Evolutionary conservation across 2,329 filamentous ascomycete genomes (phyloP).

Genomic region (Didymella lethalis): DNA sequence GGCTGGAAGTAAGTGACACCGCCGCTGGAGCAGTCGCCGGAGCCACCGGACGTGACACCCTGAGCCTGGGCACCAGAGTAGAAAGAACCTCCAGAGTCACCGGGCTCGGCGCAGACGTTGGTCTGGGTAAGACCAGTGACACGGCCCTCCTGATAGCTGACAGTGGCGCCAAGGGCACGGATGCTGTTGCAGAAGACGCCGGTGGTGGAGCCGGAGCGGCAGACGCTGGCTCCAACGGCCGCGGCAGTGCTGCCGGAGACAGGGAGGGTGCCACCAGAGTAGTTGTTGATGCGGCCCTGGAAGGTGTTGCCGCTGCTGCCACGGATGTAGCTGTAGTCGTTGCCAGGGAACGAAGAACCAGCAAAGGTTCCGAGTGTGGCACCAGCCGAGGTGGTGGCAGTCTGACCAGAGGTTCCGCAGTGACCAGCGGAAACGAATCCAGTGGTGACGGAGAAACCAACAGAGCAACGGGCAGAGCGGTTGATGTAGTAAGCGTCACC

Average conservation of each 20-base stretch:
- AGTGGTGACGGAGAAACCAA: constrained; percentile 53
- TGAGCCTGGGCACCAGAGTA: constrained; percentile 54
- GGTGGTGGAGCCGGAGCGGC: constrained; percentile 55
- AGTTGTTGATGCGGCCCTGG: constrained; percentile 44
- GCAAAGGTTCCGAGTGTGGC: constrained; percentile 49
- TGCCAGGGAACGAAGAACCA: constrained; percentile 52
- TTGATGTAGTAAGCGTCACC: constrained; percentile 54
- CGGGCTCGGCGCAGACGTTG: constrained; percentile 54
- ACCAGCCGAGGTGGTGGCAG: constrained; percentile 47
- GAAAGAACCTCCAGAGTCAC: constrained; percentile 54
- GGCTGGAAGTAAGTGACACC: constrained; percentile 55
- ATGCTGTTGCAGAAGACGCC: constrained; percentile 53
- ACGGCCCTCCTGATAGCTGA: constrained; percentile 52
- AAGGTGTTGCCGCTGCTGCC: constrained; percentile 46
- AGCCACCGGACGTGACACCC: constrained; percentile 55
- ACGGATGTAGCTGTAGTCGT: constrained; percentile 52
- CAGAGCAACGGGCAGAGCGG: constrained; percentile 47
- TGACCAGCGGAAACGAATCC: constrained; percentile 55
- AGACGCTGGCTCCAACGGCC: constrained; percentile 50
- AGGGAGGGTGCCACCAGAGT: constrained; percentile 44
- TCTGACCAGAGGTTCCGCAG: constrained; percentile 47
- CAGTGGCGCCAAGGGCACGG: constrained; percentile 47
- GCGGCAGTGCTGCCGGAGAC: constrained; percentile 52
- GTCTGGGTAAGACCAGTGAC: constrained; percentile 54
- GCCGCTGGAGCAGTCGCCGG: constrained; percentile 50